Conservation (phyloP, 129 eudicot species). For the Lactuca saligna region DNA sequence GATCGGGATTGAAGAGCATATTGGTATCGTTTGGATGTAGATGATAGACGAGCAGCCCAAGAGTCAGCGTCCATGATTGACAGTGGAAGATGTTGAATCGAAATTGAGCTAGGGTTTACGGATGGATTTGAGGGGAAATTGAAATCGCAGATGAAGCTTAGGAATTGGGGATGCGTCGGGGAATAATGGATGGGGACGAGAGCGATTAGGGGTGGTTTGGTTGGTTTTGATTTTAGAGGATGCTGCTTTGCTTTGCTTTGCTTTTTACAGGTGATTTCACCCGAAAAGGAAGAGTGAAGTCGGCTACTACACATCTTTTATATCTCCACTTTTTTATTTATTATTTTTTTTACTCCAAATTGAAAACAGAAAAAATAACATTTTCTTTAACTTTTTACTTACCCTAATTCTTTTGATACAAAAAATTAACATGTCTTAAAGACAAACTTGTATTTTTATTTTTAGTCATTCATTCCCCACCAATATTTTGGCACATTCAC, state of each 20-base stretch:
- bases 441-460: no score
- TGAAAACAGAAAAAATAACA: neutral
- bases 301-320: slow-evolving; percentile 20
- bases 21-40: slow-evolving; percentile 78
- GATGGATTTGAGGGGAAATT: slow-evolving; percentile 8
- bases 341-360: neutral
- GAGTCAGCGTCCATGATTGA: slow-evolving; percentile 76
- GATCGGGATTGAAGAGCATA: slow-evolving; percentile 85
- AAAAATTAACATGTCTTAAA: neutral
- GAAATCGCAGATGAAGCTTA: neutral
- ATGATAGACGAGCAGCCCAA: slow-evolving; percentile 84
- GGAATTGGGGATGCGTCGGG: slow-evolving; percentile 9
- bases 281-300: slow-evolving; percentile 19
- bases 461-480: no score
- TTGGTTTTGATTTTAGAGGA: slow-evolving; percentile 11
- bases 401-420: neutral
- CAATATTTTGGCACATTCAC: no score
- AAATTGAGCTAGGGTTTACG: slow-evolving; percentile 39
- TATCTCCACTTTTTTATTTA: neutral
- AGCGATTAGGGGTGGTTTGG: slow-evolving; percentile 29
- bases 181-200: neutral
- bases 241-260: neutral
- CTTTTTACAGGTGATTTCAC: slow-evolving; percentile 13
- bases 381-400: neutral
- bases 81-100: slow-evolving; percentile 18